phyloP scores from a whole-genome alignment of 331 rosid genomes.

The Cydonia oblonga region DNA sequence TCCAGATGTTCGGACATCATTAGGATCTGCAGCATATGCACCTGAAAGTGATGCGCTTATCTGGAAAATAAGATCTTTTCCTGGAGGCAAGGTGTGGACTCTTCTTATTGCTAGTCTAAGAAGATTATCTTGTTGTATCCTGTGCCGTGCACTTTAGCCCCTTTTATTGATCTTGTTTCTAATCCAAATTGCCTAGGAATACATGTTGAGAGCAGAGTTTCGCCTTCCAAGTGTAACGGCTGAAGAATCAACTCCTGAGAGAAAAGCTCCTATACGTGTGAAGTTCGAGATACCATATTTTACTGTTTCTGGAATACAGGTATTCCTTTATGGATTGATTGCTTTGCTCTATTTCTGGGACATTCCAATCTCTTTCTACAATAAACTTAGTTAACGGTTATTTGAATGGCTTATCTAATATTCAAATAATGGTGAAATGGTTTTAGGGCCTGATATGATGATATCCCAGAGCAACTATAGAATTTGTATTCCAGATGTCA shows the following conservation, averaged over 20 bases:
- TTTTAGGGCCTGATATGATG: neutral
- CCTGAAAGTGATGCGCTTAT: constrained; percentile 85
- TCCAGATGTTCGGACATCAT: constrained; percentile 84
- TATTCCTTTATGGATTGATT: constrained; percentile 13
- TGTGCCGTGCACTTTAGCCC: neutral
- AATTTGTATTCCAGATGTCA: neutral
- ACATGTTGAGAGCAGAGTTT: constrained; percentile 94
- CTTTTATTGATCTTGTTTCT: neutral
- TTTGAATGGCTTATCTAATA: neutral
- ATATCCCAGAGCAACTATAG: neutral
- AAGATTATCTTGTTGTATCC: neutral
- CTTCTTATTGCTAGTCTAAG: neutral
- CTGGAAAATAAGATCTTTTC: constrained; percentile 95
- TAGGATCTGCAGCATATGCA: constrained; percentile 97
- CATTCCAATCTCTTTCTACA: neutral
- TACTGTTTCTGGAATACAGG: constrained; percentile 99
- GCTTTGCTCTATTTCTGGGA: neutral
- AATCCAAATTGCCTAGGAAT: constrained; percentile 50
- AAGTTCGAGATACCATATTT: constrained; percentile 99
- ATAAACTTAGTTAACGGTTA: neutral
- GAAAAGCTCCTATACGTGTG: constrained; percentile 96
- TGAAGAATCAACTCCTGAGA: constrained; percentile 88
- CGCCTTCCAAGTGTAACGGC: constrained; percentile 79
- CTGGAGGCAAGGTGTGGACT: constrained; percentile 84
- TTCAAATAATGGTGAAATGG: neutral